These are phyloP conservation scores for Colletotrichum paranaense DNA, from an alignment of 2,329 filamentous ascomycete genomes.

Conservation along the genomic window DNA sequence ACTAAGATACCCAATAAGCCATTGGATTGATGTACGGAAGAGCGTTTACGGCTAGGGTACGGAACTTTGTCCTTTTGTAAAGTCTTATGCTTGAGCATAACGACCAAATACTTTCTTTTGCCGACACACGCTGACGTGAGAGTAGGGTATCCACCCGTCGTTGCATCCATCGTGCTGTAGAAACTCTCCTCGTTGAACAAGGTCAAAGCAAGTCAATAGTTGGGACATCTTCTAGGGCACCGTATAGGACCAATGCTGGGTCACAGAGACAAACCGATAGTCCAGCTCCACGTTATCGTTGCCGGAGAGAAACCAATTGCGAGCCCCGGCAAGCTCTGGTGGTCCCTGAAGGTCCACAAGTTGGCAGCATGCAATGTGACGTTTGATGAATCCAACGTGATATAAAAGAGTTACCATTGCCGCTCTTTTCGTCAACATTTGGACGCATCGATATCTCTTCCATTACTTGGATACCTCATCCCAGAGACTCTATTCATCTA, in stretches of 20 bases:
- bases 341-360: slow-evolving; percentile 6
- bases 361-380: slow-evolving; percentile 11
- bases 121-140: slow-evolving; percentile 24
- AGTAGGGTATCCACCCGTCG: not conserved
- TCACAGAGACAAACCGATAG: not conserved
- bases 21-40: not conserved
- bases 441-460: not conserved
- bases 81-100: not conserved
- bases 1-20: not conserved
- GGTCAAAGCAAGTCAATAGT: not conserved
- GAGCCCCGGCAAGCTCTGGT: not conserved
- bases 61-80: not conserved
- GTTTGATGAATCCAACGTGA: not conserved
- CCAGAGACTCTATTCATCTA: not conserved
- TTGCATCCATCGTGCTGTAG: not conserved
- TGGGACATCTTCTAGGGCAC: not conserved
- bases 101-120: not conserved
- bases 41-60: not conserved
- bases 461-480: not conserved
- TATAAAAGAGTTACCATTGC: not conserved
- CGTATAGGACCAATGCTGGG: not conserved
- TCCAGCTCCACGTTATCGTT: not conserved
- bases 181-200: not conserved
- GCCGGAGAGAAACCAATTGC: not conserved
- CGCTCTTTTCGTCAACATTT: not conserved